Percentiles rank a stretch among this genome's conserved stretches.
Conservation (phyloP, 2,329 filamentous ascomycete species). For the Trichoderma breve region DNA sequence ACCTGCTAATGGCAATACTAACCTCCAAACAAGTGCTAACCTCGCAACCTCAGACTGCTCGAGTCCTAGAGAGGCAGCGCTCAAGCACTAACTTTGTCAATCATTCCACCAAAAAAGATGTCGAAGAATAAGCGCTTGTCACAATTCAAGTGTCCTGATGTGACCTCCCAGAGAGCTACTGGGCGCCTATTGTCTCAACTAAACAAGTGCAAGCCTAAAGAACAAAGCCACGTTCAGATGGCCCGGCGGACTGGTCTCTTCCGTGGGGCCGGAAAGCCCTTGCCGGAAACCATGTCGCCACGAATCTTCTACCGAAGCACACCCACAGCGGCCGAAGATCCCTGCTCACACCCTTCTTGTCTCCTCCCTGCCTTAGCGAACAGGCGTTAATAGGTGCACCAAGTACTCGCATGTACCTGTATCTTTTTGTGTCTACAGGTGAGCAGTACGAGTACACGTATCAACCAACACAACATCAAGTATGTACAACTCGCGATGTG, state of each 20-base stretch:
- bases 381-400: background rate
- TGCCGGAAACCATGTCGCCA: conserved; percentile 27
- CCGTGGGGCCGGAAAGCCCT: conserved; percentile 34
- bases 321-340: conserved; percentile 13
- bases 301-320: conserved; percentile 17
- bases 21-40: background rate
- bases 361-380: background rate
- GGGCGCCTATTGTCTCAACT: conserved; percentile 9
- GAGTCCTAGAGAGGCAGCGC: background rate
- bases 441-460: background rate
- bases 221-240: conserved; percentile 9
- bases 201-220: background rate
- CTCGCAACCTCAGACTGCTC: background rate
- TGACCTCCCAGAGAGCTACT: background rate
- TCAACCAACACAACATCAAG: background rate
- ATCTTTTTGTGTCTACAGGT: background rate
- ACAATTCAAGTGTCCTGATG: background rate
- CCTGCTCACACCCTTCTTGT: background rate
- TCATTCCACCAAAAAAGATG: background rate
- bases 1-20: background rate
- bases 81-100: background rate
- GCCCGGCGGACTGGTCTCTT: conserved; percentile 13
- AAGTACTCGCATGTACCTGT: background rate
- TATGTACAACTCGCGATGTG: background rate
- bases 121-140: background rate